Conservation (phyloP, 495 filamentous ascomycete genomes). For the Gamarada debralockiae region DNA sequence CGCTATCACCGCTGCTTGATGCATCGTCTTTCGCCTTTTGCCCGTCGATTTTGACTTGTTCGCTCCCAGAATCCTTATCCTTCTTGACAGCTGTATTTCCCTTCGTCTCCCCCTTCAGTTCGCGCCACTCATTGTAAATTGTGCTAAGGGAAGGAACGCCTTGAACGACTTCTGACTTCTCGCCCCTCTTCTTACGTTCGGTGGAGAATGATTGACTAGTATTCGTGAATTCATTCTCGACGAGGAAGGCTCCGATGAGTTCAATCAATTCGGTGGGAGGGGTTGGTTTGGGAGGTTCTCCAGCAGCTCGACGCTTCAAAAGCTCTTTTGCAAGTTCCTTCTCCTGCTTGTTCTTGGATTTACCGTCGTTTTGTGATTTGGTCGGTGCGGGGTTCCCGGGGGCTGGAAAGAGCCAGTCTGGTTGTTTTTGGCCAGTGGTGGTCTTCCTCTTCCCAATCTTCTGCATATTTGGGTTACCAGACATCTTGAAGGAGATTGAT, state of each 20-base stretch:
- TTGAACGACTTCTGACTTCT: slow-evolving; percentile 28
- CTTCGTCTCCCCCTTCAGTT: slow-evolving; percentile 19
- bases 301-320: slow-evolving; percentile 17
- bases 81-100: slow-evolving; percentile 18
- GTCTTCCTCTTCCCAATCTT: slow-evolving; percentile 24
- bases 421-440: slow-evolving; percentile 12
- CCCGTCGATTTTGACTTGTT: slow-evolving; percentile 29
- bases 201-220: slow-evolving; percentile 57
- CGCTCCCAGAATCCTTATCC: slow-evolving; percentile 29
- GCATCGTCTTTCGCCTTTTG: slow-evolving; percentile 25
- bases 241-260: slow-evolving; percentile 63
- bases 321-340: slow-evolving; percentile 21
- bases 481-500: slow-evolving; percentile 9
- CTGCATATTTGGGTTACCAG: slow-evolving; percentile 25
- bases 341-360: slow-evolving; percentile 17
- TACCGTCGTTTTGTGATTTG: slow-evolving; percentile 3
- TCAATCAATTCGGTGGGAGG: slow-evolving; percentile 57
- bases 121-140: slow-evolving; percentile 46
- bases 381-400: slow-evolving; percentile 5
- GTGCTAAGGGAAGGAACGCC: slow-evolving; percentile 37
- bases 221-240: slow-evolving; percentile 57
- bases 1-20: slow-evolving; percentile 29
- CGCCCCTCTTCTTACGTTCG: slow-evolving; percentile 44
- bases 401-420: slow-evolving; percentile 25
- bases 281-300: slow-evolving; percentile 18